Conservation (phyloP, 2,329 filamentous ascomycete genomes). For the Stemphylium lycopersici region DNA sequence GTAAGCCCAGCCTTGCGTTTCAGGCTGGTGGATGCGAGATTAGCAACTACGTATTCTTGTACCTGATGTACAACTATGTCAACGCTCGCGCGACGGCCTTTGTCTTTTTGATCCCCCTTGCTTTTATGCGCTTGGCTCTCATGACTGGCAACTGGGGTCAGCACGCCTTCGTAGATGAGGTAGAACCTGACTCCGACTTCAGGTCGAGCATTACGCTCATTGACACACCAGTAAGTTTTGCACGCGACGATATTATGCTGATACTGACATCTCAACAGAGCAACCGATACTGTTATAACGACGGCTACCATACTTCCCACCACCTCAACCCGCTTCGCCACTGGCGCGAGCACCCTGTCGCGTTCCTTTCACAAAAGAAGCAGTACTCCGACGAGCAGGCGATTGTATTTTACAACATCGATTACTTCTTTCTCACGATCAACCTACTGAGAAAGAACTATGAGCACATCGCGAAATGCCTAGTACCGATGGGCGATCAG, state of each 20-base stretch:
- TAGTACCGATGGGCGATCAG: slow-evolving; percentile 78
- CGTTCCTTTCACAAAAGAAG: slow-evolving; percentile 73
- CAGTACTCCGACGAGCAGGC: slow-evolving; percentile 71
- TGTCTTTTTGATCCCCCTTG: slow-evolving; percentile 69
- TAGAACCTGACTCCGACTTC: slow-evolving; percentile 78
- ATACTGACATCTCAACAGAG: slow-evolving; percentile 57
- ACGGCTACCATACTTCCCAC: slow-evolving; percentile 82
- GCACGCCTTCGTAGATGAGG: slow-evolving; percentile 78
- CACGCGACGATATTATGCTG: too few species aligned
- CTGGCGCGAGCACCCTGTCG: slow-evolving; percentile 79
- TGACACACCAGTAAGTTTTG: slow-evolving; percentile 70
- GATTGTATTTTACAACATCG: slow-evolving; percentile 80
- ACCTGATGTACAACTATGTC: slow-evolving; percentile 54
- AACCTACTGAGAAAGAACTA: slow-evolving; percentile 75
- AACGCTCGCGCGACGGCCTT: slow-evolving; percentile 66
- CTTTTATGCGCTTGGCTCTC: slow-evolving; percentile 70
- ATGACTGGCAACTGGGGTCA: slow-evolving; percentile 89
- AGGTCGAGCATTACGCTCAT: slow-evolving; percentile 80
- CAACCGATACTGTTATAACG: slow-evolving; percentile 83
- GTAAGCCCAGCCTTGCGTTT: slow-evolving; percentile 60
- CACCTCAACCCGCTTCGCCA: slow-evolving; percentile 79
- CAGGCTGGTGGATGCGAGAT: slow-evolving; percentile 69
- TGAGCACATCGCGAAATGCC: slow-evolving; percentile 67
- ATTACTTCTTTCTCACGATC: slow-evolving; percentile 78
- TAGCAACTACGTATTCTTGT: slow-evolving; percentile 55